A percentile compares a stretch with the other conserved stretches of the same genome.
These are phyloP conservation scores for Chytriomyces confervae DNA, from an alignment of 192 early-diverging fungal genomes.

Conservation along the genomic window DNA sequence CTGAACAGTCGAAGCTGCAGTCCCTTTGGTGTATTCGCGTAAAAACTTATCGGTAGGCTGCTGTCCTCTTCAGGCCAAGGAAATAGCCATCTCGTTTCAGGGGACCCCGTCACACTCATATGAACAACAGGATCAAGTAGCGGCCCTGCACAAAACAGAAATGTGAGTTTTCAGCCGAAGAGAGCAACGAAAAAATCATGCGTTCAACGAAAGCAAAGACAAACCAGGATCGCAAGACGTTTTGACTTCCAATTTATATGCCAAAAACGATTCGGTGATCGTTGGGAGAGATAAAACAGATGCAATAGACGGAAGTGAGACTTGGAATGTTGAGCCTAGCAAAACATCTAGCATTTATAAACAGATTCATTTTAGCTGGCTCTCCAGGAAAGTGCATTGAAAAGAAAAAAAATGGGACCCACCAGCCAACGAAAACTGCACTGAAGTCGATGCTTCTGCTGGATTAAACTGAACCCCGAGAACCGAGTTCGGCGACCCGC, in stretches of 20 bases:
- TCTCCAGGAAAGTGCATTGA: neutral
- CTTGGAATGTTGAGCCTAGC: neutral
- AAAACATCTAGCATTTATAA: neutral
- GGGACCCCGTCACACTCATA: slow-evolving; percentile 16
- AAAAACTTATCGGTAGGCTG: neutral
- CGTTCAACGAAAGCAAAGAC: neutral
- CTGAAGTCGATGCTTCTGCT: neutral
- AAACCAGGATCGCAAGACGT: neutral
- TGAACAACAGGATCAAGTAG: neutral
- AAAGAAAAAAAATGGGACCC: neutral
- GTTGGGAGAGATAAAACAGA: neutral
- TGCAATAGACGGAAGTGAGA: neutral
- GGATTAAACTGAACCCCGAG: neutral
- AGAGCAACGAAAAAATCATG: neutral
- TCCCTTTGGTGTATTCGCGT: slow-evolving; percentile 1
- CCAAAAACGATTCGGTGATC: slow-evolving; percentile 7
- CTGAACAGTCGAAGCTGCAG: neutral
- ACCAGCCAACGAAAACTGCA: neutral
- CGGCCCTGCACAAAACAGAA: neutral
- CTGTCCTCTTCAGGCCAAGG: neutral
- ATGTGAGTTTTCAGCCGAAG: neutral
- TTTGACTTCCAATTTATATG: neutral
- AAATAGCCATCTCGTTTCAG: slow-evolving; percentile 3
- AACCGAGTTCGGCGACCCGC: neutral
- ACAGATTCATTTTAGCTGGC: neutral